phyloP scores from a whole-genome alignment of 2,329 filamentous ascomycete genomes.

The Aspergillus neotritici region DNA sequence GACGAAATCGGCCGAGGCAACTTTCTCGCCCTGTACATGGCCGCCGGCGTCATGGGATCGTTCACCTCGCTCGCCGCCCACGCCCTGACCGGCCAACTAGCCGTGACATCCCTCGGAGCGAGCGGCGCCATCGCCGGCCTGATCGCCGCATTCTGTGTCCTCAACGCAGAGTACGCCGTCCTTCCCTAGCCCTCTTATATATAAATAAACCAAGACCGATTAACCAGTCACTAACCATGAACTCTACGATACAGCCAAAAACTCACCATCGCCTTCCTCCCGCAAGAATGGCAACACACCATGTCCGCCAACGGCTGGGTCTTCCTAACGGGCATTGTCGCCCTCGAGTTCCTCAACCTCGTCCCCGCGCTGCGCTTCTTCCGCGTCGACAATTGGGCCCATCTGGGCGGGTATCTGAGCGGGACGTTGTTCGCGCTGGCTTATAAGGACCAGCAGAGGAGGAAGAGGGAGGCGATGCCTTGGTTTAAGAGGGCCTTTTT shows the following conservation, averaged over 20 bases:
- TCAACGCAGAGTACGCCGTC: constrained; percentile 40
- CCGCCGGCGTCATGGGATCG: constrained; percentile 44
- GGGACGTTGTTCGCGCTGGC: constrained; percentile 23
- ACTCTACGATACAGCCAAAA: constrained; percentile 28
- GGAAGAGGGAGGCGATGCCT: constrained; percentile 11
- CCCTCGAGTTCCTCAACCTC: constrained; percentile 33
- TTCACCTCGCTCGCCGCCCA: constrained; percentile 42
- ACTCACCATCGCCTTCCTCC: constrained; percentile 39
- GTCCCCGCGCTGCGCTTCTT: constrained; percentile 25
- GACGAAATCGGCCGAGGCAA: constrained; percentile 53
- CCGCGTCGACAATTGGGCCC: constrained; percentile 35
- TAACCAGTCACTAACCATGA: neutral
- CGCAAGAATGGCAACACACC: constrained; percentile 33
- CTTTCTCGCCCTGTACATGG: constrained; percentile 50
- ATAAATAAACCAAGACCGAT: too few species aligned
- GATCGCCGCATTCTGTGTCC: constrained; percentile 45
- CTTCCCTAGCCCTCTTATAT: neutral
- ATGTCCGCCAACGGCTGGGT: constrained; percentile 39
- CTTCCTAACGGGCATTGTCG: constrained; percentile 33
- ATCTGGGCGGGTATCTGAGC: constrained; percentile 38
- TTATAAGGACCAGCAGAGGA: constrained; percentile 11
- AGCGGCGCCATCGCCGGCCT: constrained; percentile 48
- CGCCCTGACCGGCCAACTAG: constrained; percentile 40
- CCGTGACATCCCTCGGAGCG: constrained; percentile 46
- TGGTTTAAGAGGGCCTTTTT: constrained; percentile 11